Conservation (phyloP, 345 rosid genomes). For the Populus deltoides region DNA sequence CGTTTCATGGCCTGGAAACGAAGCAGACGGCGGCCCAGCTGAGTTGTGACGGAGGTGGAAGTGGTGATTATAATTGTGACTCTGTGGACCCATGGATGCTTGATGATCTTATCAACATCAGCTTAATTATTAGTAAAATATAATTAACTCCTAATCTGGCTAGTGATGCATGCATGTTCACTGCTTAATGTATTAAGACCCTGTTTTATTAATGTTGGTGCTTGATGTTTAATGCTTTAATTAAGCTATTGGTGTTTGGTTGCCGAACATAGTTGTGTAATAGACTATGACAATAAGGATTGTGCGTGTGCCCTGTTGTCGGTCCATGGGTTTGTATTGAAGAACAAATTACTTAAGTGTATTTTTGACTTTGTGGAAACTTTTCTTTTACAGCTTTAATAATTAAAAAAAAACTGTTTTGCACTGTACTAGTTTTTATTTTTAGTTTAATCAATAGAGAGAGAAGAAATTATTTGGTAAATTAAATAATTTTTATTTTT, state of each 20-base stretch:
- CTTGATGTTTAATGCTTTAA: not conserved
- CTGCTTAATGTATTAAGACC: not conserved
- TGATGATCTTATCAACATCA: constrained; percentile 40
- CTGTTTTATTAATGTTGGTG: not conserved
- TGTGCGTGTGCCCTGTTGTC: too few relatives aligned
- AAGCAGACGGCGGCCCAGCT: constrained; percentile 19
- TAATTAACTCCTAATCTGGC: not conserved
- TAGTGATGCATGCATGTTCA: not conserved
- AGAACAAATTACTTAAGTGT: too few relatives aligned
- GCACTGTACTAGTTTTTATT: too few relatives aligned
- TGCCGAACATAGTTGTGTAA: not conserved
- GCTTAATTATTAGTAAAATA: constrained; percentile 7
- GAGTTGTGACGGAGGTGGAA: not conserved
- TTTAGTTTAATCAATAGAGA: too few relatives aligned
- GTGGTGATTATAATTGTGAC: not conserved
- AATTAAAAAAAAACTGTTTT: too few relatives aligned
- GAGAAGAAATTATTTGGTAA: too few relatives aligned
- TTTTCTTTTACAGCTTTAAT: too few relatives aligned
- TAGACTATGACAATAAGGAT: not conserved
- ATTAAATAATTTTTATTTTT: too few relatives aligned
- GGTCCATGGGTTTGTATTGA: too few relatives aligned
- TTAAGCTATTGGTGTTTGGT: too few relatives aligned
- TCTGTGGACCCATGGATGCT: constrained; percentile 64
- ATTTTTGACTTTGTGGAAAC: too few relatives aligned
- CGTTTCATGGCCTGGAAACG: constrained; percentile 53